These are phyloP conservation scores for Pisolithus sp. DNA, from an alignment of 768 basidiomycete genomes.

Conservation along the genomic window DNA sequence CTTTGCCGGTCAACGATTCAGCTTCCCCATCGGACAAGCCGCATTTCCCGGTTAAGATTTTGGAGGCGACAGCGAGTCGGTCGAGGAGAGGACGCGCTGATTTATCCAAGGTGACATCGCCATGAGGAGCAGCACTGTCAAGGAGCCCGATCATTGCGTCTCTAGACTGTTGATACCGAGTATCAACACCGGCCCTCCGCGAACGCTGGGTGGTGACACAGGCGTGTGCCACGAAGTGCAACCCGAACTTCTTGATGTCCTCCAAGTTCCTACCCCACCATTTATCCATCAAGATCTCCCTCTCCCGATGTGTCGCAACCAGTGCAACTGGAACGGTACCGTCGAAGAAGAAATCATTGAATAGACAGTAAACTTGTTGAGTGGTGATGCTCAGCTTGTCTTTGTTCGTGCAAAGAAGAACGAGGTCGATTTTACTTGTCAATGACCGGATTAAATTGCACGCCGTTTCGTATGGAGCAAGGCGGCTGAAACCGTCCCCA, in stretches of 20 bases:
- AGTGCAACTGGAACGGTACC: conserved; percentile 26
- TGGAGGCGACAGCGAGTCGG: background rate
- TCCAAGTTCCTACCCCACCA: conserved; percentile 17
- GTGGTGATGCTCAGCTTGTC: conserved; percentile 1
- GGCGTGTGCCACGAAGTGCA: conserved; percentile 24
- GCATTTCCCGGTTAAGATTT: conserved; percentile 18
- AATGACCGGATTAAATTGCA: conserved; percentile 24
- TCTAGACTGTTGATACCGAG: background rate
- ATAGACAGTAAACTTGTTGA: conserved; percentile 12
- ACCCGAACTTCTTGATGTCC: conserved; percentile 16
- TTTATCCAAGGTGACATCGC: background rate
- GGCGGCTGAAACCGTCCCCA: background rate
- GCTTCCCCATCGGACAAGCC: background rate
- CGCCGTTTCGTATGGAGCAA: conserved; percentile 7
- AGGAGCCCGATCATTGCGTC: background rate
- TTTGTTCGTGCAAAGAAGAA: conserved; percentile 1
- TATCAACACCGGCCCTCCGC: background rate
- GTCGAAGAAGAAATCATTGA: conserved; percentile 30
- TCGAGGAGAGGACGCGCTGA: background rate
- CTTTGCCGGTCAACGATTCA: conserved; percentile 7
- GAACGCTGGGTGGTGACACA: conserved; percentile 26
- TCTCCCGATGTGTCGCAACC: conserved; percentile 27
- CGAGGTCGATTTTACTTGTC: conserved; percentile 18
- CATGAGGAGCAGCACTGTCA: background rate
- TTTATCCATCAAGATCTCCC: conserved; percentile 15